Base-by-base conservation (phyloP, 768 basidiomycete species). In the Xerocomellus dryophilus region DNA sequence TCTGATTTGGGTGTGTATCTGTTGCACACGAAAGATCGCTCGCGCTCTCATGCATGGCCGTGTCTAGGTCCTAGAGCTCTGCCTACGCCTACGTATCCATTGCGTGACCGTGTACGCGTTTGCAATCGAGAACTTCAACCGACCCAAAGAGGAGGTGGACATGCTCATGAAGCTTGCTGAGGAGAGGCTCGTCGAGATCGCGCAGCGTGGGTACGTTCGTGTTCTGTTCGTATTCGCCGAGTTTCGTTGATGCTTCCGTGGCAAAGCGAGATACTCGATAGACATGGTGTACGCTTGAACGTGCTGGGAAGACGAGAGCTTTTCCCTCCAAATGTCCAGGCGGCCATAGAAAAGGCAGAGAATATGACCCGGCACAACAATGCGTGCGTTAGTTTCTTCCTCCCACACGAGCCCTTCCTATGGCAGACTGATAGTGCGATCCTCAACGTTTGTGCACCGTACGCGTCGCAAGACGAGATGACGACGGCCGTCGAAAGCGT, bases 21-120 rank as follows among this genome's bases (percentile, higher is more conserved):
- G 31, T 42, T 14, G 20, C 42, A 21, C 12, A 18, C 15, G 7
- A 20, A n/a, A 18, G 20, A 20, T 17, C 4, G 4, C n/a, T 6
- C 14, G 7, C 10, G 15, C 12, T 21, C 46, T 45, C 21, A 54
- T 27, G 23, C 52, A 20, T 12, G 27, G 23, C 10, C 32, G 9
- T 41, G 9, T n/a, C 40, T 58, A 98, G 95, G 78, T 92, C 51
- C 74, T 98, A 17, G 91, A 94, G 68, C 78, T 94, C 27, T 95
- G 95, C 62, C 74, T 96, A 20, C 76, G 80, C 1, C 78, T 99
- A n/a, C 74, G 83, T 12, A 79, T 99, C 44, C 79, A 75, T 54
- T 93, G 88, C 55, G 93, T 98, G 23, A 86, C 92, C 2, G 90
- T 88, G n/a, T 99, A 96, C 63, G 93, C 93, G n/a, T 99, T 99